Evolutionary conservation across 31 red algal species (phyloP), one percentile per base, ranked within the genome.

Genomic region (Porphyra umbilicalis): DNA sequence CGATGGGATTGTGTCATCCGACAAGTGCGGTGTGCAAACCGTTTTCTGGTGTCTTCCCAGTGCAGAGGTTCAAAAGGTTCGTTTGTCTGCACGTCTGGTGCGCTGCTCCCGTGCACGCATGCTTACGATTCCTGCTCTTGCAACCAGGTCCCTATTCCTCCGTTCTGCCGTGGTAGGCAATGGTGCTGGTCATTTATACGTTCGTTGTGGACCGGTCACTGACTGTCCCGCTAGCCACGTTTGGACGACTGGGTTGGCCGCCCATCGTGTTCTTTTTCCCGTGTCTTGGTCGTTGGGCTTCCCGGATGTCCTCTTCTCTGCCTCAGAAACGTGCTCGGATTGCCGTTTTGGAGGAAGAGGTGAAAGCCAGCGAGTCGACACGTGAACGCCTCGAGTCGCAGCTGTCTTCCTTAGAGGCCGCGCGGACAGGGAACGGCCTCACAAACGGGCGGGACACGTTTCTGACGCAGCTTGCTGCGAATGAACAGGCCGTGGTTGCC

Each of bases 11-110:
- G 95, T 94, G 6, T 90, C 85, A 31, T 81, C 84, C 30, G 95
- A 98, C 82, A 98, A 98, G 77, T 95, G 92, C 86, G 90, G 92
- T 39, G 91, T 91, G 6, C 89, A 94, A 77, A 98, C 92, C 29
- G 89, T 98, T 0, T 94, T 89, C 81, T 98, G 92, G 89, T 92
- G 88, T 81, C 89, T 94, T 35, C 92, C 95, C 15, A 92, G 92
- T 71, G 90, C 90, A 78, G 85, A 79, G 33, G 87, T 89, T 10
- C 89, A 92, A 75, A 92, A 97, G 79, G 83, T 89, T 36, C 13
- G 75, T 82, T 35, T 86, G 33, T 37, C 76, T 75, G 11, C 81
- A 8, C 67, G 32, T 15, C 38, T 78, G 16, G 20, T 35, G 31
- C 11, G 30, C 34, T 14, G 11, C 31, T 31, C 38, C 76, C 77